A percentile compares a stretch with the other conserved stretches of the same genome.
Evolutionary conservation across 2,329 filamentous ascomycete genomes (phyloP).

Genomic region (Aspergillus fijiensis): DNA sequence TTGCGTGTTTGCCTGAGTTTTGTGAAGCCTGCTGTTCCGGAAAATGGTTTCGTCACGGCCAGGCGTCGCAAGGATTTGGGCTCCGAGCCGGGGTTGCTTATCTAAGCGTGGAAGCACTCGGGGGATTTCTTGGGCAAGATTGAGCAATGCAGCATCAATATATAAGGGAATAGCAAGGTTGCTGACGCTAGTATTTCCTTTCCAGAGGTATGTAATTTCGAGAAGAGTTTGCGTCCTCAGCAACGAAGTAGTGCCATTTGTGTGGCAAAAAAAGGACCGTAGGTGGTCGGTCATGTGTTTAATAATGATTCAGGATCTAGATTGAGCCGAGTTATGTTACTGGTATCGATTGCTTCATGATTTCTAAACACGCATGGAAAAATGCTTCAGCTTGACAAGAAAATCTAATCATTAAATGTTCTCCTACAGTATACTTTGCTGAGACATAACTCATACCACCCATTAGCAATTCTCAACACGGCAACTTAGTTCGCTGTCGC

Average conservation of each 20-base stretch:
- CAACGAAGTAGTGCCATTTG: neutral
- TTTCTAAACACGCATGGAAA: too few relatives aligned
- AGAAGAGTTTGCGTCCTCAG: neutral
- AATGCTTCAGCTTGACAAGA: too few relatives aligned
- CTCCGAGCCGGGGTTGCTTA: slow-evolving; percentile 25
- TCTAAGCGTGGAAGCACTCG: slow-evolving; percentile 26
- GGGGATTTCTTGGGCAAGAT: too few relatives aligned
- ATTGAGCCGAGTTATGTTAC: neutral
- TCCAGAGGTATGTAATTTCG: too few relatives aligned
- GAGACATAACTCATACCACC: neutral
- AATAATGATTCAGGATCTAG: neutral
- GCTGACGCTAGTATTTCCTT: too few relatives aligned
- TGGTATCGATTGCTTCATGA: too few relatives aligned
- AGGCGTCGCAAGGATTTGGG: slow-evolving; percentile 18
- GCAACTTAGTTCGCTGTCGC: slow-evolving; percentile 50
- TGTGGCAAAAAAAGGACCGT: neutral
- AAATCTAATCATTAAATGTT: neutral
- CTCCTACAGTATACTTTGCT: neutral
- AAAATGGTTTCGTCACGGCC: slow-evolving; percentile 15
- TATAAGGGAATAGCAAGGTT: too few relatives aligned
- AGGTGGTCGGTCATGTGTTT: neutral
- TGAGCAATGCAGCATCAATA: too few relatives aligned
- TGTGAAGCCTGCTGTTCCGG: slow-evolving; percentile 14
- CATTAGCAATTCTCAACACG: neutral
- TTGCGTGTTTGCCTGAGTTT: slow-evolving; percentile 7